Base-by-base conservation (phyloP, 352 stramenopile species). In the Phytophthora pistaciae region DNA sequence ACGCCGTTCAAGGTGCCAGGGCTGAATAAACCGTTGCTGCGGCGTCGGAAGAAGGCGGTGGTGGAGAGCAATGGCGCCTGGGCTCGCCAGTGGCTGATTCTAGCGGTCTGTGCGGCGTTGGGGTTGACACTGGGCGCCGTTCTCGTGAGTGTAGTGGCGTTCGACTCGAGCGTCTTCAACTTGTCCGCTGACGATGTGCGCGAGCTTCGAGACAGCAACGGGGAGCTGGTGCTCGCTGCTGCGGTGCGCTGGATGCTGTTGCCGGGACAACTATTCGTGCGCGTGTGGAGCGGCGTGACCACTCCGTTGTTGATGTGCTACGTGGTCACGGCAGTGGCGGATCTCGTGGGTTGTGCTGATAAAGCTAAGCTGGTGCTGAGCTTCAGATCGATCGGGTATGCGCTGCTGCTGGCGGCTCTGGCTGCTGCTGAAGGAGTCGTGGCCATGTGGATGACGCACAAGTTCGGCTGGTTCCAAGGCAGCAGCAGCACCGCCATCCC, bases 281-380 rank as follows among this genome's bases (percentile, higher is more conserved):
- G 83, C 1, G 57, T 77, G 1, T 91, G 83, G 83, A 80, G 71
- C 50, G 84, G 78, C 13, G 60, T 84, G 31, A 68, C 70, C 7
- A 64, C 83, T 49, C 72, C 78, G 7, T 71, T 91, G 52, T 50
- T 88, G 3, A 68, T 88, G 23, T 91, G 83, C 68, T 81, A 88
- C 33, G 64, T 82, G 0, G 60, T 77, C 18, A 88, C 80, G 20
- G 74, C 76, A 18, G n/a, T 84, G 6, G 72, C 74, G 0, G 83
- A 91, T 42, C 63, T 91, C 4, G 70, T 74, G 25, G 83, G 66
- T 11, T 78, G 83, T 67, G 76, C 72, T 21, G 60, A 79, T 7
- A 88, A 87, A 60, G 33, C 65, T 16, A 42, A 50, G 18, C 48
- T 71, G n/a, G 61, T 79, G 18, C 25, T 91, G 23, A 82, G 74